Percentiles rank a stretch among this genome's conserved stretches.
These are phyloP conservation scores for Histomonas meleagridis DNA, from an alignment of 208 protist genomes.

Conservation along the genomic window DNA sequence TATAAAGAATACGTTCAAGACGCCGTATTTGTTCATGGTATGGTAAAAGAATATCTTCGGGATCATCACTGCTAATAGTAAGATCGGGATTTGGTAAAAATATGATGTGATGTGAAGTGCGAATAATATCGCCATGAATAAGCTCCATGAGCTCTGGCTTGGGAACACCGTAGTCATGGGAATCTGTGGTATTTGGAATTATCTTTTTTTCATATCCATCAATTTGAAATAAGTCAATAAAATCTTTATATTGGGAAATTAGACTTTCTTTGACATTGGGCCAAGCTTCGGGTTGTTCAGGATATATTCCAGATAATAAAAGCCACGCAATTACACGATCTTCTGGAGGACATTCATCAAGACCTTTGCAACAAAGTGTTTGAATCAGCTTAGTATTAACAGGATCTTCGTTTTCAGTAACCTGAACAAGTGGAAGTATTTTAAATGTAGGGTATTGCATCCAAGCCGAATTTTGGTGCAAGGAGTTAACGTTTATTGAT, in stretches of 20 bases:
- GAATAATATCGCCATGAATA: conserved; percentile 7
- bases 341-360: not conserved
- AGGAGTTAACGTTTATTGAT: no score
- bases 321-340: conserved; percentile 14
- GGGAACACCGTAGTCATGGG: no score
- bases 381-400: not conserved
- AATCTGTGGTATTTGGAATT: no score
- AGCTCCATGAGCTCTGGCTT: not conserved
- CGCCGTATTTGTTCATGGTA: not conserved
- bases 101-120: not conserved
- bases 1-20: not conserved
- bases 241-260: no score
- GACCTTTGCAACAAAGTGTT: not conserved
- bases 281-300: not conserved
- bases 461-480: no score
- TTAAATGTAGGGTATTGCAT: no score
- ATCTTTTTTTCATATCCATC: no score
- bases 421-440: not conserved
- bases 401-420: not conserved
- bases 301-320: not conserved
- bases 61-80: not conserved
- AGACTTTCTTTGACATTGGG: not conserved
- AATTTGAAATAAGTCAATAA: no score
- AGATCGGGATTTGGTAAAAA: not conserved
- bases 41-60: not conserved